Percentiles rank a stretch among this genome's conserved stretches.
Conservation (phyloP, 2,329 filamentous ascomycete species). For the Pestalotiopsis sp. region DNA sequence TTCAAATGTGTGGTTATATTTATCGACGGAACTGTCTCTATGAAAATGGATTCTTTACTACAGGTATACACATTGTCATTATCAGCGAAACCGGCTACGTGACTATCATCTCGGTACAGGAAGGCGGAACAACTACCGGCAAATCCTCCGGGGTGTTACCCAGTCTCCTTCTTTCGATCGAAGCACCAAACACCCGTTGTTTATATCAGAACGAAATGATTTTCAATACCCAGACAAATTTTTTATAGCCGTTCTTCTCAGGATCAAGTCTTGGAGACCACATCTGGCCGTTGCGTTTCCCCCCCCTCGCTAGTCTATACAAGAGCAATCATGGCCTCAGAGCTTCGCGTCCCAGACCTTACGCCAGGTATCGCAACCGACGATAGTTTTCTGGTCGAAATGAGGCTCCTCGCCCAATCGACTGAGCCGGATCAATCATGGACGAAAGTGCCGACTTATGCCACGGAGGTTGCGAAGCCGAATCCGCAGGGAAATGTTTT, state of each 20-base stretch:
- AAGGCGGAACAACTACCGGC: background rate
- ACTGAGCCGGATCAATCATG: background rate
- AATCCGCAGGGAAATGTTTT: background rate
- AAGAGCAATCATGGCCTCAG: background rate
- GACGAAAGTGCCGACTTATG: background rate
- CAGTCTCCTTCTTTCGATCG: background rate
- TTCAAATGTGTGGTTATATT: no score
- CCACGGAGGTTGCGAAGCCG: background rate
- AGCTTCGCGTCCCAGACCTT: background rate
- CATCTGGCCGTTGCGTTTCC: no score
- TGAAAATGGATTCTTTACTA: no score
- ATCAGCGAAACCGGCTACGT: no score
- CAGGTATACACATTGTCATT: no score
- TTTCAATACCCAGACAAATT: background rate
- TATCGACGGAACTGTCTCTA: no score
- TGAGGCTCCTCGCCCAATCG: background rate
- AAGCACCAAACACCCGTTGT: background rate
- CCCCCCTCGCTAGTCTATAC: background rate
- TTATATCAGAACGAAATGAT: rapidly evolving
- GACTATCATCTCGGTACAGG: background rate
- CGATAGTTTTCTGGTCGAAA: background rate
- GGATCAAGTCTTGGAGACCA: no score
- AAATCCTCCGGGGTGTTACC: background rate
- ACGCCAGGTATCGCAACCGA: background rate
- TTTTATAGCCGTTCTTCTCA: no score